A percentile compares a stretch with the other conserved stretches of the same genome.
Evolutionary conservation across 352 stramenopile genomes (phyloP).

Genomic region (Phytopythium litorale): DNA sequence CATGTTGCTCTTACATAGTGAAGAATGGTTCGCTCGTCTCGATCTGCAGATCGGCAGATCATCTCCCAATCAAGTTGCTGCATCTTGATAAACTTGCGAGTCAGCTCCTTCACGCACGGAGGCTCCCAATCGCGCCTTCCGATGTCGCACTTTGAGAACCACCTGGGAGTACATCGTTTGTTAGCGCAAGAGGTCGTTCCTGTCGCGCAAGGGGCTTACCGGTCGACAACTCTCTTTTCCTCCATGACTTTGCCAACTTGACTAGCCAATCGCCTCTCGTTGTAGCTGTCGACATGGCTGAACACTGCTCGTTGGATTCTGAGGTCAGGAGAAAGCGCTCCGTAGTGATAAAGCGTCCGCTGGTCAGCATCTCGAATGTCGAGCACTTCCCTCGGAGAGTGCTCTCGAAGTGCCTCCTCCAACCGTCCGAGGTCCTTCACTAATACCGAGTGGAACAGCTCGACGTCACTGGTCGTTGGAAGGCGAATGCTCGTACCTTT

Average conservation of each 20-base stretch:
- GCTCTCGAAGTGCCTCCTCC: slow-evolving; percentile 13
- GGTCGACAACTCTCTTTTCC: slow-evolving; percentile 25
- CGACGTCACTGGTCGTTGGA: slow-evolving; percentile 21
- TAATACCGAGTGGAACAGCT: slow-evolving; percentile 38
- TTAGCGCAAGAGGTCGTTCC: not conserved
- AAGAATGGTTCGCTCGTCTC: slow-evolving; percentile 36
- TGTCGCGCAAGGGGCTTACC: slow-evolving; percentile 11
- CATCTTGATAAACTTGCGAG: slow-evolving; percentile 13
- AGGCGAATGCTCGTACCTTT: not conserved
- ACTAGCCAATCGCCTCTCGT: slow-evolving; percentile 17
- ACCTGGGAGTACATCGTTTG: slow-evolving; percentile 6
- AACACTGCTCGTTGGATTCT: slow-evolving; percentile 22
- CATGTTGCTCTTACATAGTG: slow-evolving; percentile 41
- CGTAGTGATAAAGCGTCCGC: slow-evolving; percentile 50
- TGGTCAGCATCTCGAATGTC: slow-evolving; percentile 20
- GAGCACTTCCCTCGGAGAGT: slow-evolving; percentile 27
- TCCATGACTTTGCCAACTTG: slow-evolving; percentile 27
- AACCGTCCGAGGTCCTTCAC: slow-evolving; percentile 21
- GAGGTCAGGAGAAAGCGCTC: slow-evolving; percentile 21
- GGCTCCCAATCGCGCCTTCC: slow-evolving; percentile 28
- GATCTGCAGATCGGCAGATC: slow-evolving; percentile 30
- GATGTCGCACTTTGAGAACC: slow-evolving; percentile 7
- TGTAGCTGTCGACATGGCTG: slow-evolving; percentile 23
- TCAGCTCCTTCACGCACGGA: slow-evolving; percentile 41
- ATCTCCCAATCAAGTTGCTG: slow-evolving; percentile 27